Percentiles rank a stretch among this genome's conserved stretches.
Evolutionary conservation across 2,329 filamentous ascomycete genomes (phyloP).

Genomic region (Exophiala mesophila): DNA sequence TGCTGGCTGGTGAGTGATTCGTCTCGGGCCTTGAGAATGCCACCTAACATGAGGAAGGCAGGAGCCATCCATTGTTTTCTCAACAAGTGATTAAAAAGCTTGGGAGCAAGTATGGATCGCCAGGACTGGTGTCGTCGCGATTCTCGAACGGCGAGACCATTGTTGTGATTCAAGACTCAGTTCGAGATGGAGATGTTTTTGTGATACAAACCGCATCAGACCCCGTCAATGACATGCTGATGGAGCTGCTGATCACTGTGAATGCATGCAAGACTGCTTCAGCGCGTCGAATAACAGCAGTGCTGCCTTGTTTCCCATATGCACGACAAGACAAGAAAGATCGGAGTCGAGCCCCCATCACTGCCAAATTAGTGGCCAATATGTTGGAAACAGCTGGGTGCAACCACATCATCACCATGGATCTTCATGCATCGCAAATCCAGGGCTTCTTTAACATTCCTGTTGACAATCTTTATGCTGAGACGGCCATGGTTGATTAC

Average conservation of each 20-base stretch:
- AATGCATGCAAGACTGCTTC: conserved; percentile 85
- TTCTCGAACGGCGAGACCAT: conserved; percentile 59
- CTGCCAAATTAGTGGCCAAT: conserved; percentile 91
- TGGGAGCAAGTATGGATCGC: too few relatives aligned
- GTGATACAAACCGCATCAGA: conserved; percentile 86
- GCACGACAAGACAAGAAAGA: conserved; percentile 98
- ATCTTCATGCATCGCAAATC: conserved; percentile 88
- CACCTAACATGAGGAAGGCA: too few relatives aligned
- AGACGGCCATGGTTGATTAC: conserved; percentile 86
- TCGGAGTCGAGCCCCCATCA: conserved; percentile 91
- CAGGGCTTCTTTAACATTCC: conserved; percentile 91
- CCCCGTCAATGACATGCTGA: conserved; percentile 95
- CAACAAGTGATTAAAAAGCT: too few relatives aligned
- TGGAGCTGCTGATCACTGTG: conserved; percentile 98
- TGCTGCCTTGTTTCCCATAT: conserved; percentile 95
- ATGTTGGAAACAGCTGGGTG: conserved; percentile 95
- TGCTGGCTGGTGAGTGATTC: too few relatives aligned
- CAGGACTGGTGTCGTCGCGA: too few relatives aligned
- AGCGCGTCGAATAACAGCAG: conserved; percentile 86
- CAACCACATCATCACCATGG: conserved; percentile 93
- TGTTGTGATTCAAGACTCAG: conserved; percentile 91
- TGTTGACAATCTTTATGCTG: conserved; percentile 81
- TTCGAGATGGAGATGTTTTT: conserved; percentile 97
- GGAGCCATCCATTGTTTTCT: too few relatives aligned
- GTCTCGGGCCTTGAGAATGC: too few relatives aligned